Conservation (phyloP, 1,284 basidiomycete species). For the Coniferiporia weirii region DNA sequence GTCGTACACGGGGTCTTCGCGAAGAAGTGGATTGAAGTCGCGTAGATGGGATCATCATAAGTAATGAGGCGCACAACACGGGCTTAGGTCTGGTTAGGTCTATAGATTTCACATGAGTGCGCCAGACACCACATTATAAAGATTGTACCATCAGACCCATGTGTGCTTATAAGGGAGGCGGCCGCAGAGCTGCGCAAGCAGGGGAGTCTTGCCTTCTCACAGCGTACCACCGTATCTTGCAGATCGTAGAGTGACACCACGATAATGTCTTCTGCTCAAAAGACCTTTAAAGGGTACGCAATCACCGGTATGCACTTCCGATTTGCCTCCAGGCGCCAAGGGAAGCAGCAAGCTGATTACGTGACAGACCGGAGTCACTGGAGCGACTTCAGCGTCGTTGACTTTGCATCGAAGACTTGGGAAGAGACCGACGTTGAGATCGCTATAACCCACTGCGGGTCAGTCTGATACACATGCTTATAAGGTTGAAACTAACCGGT, state of each 20-base stretch:
- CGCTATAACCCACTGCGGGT: conserved; percentile 36
- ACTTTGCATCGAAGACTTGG: conserved; percentile 32
- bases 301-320: conserved; percentile 9
- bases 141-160: too few relatives aligned
- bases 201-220: too few relatives aligned
- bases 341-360: background rate
- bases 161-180: too few relatives aligned
- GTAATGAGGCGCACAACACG: too few relatives aligned
- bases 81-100: too few relatives aligned
- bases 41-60: too few relatives aligned
- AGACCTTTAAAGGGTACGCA: conserved; percentile 18
- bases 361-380: conserved; percentile 28
- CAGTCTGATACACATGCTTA: conserved; percentile 17
- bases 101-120: too few relatives aligned
- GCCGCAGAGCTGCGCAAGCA: too few relatives aligned
- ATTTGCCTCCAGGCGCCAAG: background rate
- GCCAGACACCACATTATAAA: too few relatives aligned
- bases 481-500: background rate
- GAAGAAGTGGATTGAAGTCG: too few relatives aligned
- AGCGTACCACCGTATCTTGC: background rate
- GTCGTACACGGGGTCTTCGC: too few relatives aligned
- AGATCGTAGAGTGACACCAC: background rate
- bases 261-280: background rate
- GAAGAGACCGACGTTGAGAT: conserved; percentile 36
- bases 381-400: conserved; percentile 39